phyloP scores from a whole-genome alignment of 2,329 filamentous ascomycete species.

The Neurospora sp. region DNA sequence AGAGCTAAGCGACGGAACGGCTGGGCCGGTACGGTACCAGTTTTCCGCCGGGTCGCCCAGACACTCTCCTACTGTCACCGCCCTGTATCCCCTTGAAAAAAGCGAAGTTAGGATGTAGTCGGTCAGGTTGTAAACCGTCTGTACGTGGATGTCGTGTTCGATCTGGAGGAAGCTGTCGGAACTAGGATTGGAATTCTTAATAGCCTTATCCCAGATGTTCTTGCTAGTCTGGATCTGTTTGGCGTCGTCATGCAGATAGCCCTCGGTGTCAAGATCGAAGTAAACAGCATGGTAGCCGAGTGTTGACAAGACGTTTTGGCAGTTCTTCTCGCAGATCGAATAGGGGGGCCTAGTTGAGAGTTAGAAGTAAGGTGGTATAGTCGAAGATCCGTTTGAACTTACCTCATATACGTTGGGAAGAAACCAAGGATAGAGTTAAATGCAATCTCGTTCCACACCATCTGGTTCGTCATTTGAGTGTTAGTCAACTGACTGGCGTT shows the following conservation, averaged over 20 bases:
- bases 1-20: constrained; percentile 2
- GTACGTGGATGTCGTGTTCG: constrained; percentile 39
- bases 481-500: constrained; percentile 28
- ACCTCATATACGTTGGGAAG: constrained; percentile 37
- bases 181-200: constrained; percentile 15
- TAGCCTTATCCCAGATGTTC: constrained; percentile 22
- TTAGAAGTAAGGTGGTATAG: not conserved
- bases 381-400: not conserved
- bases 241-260: constrained; percentile 24
- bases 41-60: constrained; percentile 38
- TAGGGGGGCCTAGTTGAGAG: constrained; percentile 29
- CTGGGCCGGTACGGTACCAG: constrained; percentile 39
- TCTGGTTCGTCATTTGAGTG: constrained; percentile 27
- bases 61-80: constrained; percentile 47
- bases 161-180: constrained; percentile 35
- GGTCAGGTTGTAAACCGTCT: constrained; percentile 37
- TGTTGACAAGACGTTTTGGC: constrained; percentile 20
- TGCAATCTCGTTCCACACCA: constrained; percentile 36
- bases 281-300: constrained; percentile 29
- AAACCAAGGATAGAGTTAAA: constrained; percentile 32
- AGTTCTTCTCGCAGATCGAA: constrained; percentile 26
- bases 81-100: constrained; percentile 30
- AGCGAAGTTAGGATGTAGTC: constrained; percentile 34
- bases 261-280: constrained; percentile 28
- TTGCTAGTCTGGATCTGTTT: constrained; percentile 25